These are phyloP conservation scores for Penicillium sp. DNA, from an alignment of 2,329 filamentous ascomycete species.

Conservation along the genomic window DNA sequence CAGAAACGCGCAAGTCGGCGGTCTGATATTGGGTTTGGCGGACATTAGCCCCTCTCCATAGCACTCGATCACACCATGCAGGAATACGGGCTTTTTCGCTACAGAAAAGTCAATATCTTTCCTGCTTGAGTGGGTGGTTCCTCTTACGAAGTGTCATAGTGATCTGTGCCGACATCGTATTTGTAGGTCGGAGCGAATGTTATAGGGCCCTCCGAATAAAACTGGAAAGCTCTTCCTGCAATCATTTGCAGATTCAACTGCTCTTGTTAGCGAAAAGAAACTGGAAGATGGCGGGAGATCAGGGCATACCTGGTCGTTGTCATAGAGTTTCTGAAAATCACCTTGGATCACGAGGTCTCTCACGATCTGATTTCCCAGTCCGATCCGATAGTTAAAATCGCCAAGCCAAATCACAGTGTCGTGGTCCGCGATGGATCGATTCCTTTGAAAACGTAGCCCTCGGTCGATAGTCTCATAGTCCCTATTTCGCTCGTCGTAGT, in stretches of 20 bases:
- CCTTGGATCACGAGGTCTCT: slow-evolving; percentile 65
- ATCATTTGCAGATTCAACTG: slow-evolving; percentile 95
- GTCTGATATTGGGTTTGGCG: slow-evolving; percentile 77
- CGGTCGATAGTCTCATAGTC: slow-evolving; percentile 87
- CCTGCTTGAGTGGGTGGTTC: neutral
- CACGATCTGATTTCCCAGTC: slow-evolving; percentile 70
- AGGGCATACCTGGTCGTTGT: slow-evolving; percentile 71
- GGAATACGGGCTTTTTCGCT: slow-evolving; percentile 91
- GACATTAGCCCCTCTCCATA: slow-evolving; percentile 78
- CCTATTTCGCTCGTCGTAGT: slow-evolving; percentile 91
- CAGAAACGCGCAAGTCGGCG: slow-evolving; percentile 80
- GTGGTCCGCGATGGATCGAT: slow-evolving; percentile 86
- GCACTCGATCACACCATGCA: slow-evolving; percentile 91
- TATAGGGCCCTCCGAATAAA: slow-evolving; percentile 85
- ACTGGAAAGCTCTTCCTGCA: slow-evolving; percentile 79
- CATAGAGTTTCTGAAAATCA: slow-evolving; percentile 74
- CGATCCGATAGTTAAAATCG: slow-evolving; percentile 97
- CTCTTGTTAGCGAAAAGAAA: neutral
- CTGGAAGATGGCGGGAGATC: neutral
- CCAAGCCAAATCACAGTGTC: slow-evolving; percentile 90
- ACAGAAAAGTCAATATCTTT: slow-evolving; percentile 28
- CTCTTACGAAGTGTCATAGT: slow-evolving; percentile 81
- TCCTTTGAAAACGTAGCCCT: slow-evolving; percentile 84
- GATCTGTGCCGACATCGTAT: slow-evolving; percentile 81
- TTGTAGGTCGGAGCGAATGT: slow-evolving; percentile 93